Conservation (phyloP, 2,329 filamentous ascomycete species). For the Rhynchosporium agropyri region DNA sequence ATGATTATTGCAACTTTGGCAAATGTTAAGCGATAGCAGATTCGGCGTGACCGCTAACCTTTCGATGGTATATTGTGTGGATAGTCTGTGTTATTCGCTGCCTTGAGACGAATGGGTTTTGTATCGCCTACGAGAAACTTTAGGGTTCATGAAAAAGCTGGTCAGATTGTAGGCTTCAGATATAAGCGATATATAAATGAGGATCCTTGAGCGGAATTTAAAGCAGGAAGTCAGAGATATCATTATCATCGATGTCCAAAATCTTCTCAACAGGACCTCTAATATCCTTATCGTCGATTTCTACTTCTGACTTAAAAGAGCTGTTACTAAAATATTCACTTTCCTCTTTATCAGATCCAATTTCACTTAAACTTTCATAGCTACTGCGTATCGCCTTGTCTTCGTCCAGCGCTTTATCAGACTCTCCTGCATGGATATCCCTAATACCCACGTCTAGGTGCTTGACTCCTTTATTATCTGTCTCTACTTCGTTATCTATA, state of each 20-base stretch:
- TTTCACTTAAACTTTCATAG: conserved; percentile 3
- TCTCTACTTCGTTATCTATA: conserved; percentile 1
- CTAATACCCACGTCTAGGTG: background rate
- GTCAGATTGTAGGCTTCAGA: conserved; percentile 4
- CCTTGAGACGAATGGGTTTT: no score
- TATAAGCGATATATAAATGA: conserved; percentile 1
- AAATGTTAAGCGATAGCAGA: no score
- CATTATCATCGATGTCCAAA: background rate
- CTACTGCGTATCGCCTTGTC: background rate
- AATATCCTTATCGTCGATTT: background rate
- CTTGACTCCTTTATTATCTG: background rate
- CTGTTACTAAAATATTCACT: conserved; percentile 3
- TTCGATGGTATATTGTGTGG: no score
- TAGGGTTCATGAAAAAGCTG: background rate
- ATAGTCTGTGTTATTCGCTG: no score
- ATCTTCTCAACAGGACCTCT: background rate
- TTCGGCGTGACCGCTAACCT: no score
- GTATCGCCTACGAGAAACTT: no score
- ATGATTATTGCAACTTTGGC: no score
- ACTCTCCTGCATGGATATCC: background rate
- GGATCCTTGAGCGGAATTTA: conserved; percentile 5
- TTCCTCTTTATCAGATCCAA: background rate
- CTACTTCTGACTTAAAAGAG: background rate
- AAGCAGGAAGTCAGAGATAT: conserved; percentile 9
- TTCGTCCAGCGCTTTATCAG: background rate